Evolutionary conservation across 257 asterid genomes (phyloP).

Genomic region (Leonotis leonurus): DNA sequence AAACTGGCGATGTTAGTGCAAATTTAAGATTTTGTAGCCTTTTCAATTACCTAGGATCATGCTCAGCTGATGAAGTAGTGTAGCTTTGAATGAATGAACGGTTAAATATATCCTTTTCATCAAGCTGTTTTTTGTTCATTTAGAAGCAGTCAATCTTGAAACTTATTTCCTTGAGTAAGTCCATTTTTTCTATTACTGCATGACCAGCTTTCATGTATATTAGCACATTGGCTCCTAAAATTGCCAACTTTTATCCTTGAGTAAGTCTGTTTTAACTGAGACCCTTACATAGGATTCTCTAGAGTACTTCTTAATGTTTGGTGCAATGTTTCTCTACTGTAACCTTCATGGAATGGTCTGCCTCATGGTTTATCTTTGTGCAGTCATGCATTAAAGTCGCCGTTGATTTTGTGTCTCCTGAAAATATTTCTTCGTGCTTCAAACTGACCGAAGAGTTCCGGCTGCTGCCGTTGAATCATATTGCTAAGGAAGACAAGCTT

Average conservation of each 20-base stretch:
- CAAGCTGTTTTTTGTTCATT: neutral
- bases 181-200: no score
- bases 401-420: constrained; percentile 43
- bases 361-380: constrained; percentile 9
- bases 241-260: neutral
- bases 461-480: constrained; percentile 32
- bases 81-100: neutral
- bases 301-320: neutral
- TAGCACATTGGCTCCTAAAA: neutral
- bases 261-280: neutral
- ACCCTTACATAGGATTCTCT: neutral
- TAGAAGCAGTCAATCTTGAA: no score
- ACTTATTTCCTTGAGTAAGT: neutral
- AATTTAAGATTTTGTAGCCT: neutral
- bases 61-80: neutral
- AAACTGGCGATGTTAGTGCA: neutral
- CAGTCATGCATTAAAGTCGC: constrained; percentile 49
- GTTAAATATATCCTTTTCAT: neutral
- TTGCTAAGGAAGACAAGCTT: constrained; percentile 37
- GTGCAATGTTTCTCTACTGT: neutral
- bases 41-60: neutral
- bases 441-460: constrained; percentile 35
- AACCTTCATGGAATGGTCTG: neutral
- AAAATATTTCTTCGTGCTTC: constrained; percentile 29
- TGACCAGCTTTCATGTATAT: neutral